A percentile compares a stretch with the other conserved stretches of the same genome.
These are phyloP conservation scores for Ophiostoma quercus DNA, from an alignment of 2,329 filamentous ascomycete genomes.

Conservation along the genomic window DNA sequence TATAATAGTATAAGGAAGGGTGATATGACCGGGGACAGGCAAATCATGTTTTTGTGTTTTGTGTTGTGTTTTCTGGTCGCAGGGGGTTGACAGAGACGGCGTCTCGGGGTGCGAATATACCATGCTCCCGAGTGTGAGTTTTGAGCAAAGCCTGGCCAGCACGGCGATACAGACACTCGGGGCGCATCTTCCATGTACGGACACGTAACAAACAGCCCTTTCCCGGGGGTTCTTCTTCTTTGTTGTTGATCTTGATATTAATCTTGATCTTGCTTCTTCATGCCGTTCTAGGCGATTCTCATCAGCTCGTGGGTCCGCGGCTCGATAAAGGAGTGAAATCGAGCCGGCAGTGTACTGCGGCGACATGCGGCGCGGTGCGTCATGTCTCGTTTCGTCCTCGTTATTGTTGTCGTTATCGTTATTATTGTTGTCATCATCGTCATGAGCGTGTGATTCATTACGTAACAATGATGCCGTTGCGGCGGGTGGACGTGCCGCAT, in stretches of 20 bases:
- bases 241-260: no score
- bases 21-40: constrained; percentile 1
- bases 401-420: not conserved
- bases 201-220: not conserved
- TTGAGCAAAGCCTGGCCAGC: not conserved
- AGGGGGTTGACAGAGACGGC: not conserved
- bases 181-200: not conserved
- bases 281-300: not conserved
- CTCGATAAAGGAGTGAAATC: constrained; percentile 23
- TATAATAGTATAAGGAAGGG: not conserved
- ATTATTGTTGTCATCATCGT: not conserved
- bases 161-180: not conserved
- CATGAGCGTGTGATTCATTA: constrained; percentile 25
- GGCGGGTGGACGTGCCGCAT: constrained; percentile 51
- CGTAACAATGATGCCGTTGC: constrained; percentile 59
- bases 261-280: not conserved
- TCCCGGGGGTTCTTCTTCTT: not conserved
- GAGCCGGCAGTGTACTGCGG: constrained; percentile 15
- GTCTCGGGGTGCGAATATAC: not conserved
- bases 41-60: constrained; percentile 14
- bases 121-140: not conserved
- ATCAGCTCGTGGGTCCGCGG: constrained; percentile 18
- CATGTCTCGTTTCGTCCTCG: not conserved
- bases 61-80: not conserved
- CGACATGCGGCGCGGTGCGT: not conserved